A percentile compares a stretch with the other conserved stretches of the same genome.
Conservation (phyloP, 441 rosid genomes). For the Euphorbia neoarborescens region DNA sequence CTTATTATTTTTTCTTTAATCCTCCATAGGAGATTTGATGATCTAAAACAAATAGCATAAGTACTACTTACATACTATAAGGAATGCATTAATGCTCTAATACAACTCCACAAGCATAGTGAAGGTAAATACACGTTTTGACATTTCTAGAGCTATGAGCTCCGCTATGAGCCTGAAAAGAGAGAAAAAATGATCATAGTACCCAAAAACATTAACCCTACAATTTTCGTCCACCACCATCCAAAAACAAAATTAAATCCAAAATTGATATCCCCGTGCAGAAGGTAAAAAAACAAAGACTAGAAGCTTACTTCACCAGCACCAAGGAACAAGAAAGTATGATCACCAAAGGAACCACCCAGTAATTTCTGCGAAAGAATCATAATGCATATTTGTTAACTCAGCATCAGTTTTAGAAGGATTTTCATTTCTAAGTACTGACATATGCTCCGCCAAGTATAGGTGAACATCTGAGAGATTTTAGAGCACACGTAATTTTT, state of each 20-base stretch:
- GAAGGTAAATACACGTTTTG: constrained; percentile 48
- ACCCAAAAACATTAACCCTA: not conserved
- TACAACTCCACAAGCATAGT: not conserved
- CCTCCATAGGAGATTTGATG: too few relatives aligned
- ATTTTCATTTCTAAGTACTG: too few relatives aligned
- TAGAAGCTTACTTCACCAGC: constrained; percentile 70
- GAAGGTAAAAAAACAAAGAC: not conserved
- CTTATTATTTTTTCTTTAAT: too few relatives aligned
- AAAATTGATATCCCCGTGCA: not conserved
- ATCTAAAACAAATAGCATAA: too few relatives aligned
- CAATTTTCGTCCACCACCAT: not conserved
- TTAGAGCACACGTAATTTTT: too few relatives aligned
- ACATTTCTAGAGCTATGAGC: constrained; percentile 74
- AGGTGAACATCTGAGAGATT: too few relatives aligned
- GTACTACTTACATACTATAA: not conserved
- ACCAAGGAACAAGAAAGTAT: constrained; percentile 79
- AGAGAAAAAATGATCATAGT: constrained; percentile 8
- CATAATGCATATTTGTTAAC: too few relatives aligned
- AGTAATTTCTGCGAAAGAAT: too few relatives aligned
- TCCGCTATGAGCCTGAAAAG: constrained; percentile 81
- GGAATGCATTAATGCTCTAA: constrained; percentile 9
- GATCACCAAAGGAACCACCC: constrained; percentile 52
- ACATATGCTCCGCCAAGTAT: too few relatives aligned
- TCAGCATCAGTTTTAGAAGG: too few relatives aligned
- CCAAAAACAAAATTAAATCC: not conserved